A percentile compares a stretch with the other conserved stretches of the same genome.
phyloP scores from a whole-genome alignment of 352 stramenopile genomes.

The Plasmopara muralis region DNA sequence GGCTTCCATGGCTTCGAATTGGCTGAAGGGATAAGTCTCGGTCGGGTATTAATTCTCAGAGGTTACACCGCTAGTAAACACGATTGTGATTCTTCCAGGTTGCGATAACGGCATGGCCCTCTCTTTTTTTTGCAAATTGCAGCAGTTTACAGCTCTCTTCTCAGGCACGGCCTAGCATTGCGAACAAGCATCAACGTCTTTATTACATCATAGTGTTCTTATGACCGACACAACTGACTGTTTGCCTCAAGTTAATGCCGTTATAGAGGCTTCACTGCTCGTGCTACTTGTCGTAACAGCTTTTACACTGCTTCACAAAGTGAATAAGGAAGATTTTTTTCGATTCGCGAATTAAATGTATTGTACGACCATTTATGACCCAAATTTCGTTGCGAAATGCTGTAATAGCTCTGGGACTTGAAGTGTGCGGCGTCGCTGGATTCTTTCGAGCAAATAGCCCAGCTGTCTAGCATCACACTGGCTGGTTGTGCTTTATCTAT shows the following conservation, averaged over 20 bases:
- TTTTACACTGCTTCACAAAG: constrained; percentile 6
- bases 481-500: constrained; percentile 16
- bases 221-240: constrained; percentile 8
- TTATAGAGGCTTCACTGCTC: constrained; percentile 20
- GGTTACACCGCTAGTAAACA: no score
- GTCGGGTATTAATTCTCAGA: no score
- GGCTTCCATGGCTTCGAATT: no score
- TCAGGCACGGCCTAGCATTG: no score
- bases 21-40: no score
- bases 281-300: constrained; percentile 8
- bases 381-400: constrained; percentile 8
- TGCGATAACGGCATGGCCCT: not conserved
- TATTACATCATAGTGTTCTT: not conserved
- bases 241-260: constrained; percentile 12
- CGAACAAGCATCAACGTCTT: not conserved
- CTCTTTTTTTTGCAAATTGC: not conserved
- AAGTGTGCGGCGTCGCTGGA: constrained; percentile 12
- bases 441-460: constrained; percentile 4
- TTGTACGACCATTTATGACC: constrained; percentile 7
- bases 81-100: no score
- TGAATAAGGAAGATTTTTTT: not conserved
- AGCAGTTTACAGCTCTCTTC: no score
- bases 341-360: constrained; percentile 4
- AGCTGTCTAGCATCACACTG: constrained; percentile 8
- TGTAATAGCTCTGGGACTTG: constrained; percentile 2